phyloP scores from a whole-genome alignment of 495 filamentous ascomycete species.

The Aspergillus haitiensis region DNA sequence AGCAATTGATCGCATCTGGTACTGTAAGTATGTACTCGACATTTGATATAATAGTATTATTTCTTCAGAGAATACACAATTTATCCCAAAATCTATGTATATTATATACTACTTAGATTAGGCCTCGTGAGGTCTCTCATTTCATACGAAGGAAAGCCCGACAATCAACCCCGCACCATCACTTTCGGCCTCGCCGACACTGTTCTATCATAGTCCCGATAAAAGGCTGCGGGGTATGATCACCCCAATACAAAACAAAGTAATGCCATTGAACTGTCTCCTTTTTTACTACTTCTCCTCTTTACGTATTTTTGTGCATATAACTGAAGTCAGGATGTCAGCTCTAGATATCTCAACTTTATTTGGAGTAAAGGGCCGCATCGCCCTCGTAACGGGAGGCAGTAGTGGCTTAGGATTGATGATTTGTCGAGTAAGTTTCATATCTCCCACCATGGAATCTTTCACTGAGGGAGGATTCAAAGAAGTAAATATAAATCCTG shows the following conservation, averaged over 20 bases:
- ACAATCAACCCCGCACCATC: too few species aligned
- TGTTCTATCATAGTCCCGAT: not conserved
- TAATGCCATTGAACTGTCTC: too few species aligned
- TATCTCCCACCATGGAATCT: not conserved
- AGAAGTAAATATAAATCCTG: too few species aligned
- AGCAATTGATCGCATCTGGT: too few species aligned
- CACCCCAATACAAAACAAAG: not conserved
- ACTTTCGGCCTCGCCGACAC: not conserved
- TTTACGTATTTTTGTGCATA: not conserved
- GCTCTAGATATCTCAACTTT: slow-evolving; percentile 1
- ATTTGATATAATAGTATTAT: too few species aligned
- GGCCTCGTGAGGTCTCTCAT: too few species aligned
- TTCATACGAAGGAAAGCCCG: too few species aligned
- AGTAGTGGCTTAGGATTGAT: slow-evolving; percentile 48
- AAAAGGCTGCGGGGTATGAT: not conserved
- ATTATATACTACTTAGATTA: too few species aligned
- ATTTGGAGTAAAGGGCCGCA: slow-evolving; percentile 33
- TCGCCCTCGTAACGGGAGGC: slow-evolving; percentile 47
- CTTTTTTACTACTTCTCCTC: too few species aligned
- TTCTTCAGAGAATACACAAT: too few species aligned
- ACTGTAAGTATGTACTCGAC: too few species aligned
- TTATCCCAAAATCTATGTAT: too few species aligned
- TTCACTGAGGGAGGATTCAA: not conserved
- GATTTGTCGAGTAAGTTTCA: slow-evolving; percentile 35
- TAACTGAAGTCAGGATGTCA: not conserved